A percentile compares a stretch with the other conserved stretches of the same genome.
Conservation (phyloP, 1,284 basidiomycete genomes). For the Athelia sp. region DNA sequence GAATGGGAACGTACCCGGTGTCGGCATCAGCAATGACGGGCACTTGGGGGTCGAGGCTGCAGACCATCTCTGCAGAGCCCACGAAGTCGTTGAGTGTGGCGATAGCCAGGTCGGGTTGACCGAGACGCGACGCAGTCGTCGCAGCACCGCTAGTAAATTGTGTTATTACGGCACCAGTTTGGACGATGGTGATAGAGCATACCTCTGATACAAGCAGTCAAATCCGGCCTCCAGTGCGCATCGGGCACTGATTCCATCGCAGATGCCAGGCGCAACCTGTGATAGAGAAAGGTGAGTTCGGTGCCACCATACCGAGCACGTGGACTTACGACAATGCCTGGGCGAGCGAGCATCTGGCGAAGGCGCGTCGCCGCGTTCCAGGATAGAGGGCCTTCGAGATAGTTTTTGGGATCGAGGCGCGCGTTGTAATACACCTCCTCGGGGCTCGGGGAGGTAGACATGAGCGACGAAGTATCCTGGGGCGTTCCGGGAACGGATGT, state of each 20-base stretch:
- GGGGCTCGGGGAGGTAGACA: conserved; percentile 13
- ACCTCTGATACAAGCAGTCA: conserved; percentile 53
- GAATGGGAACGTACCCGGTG: no score
- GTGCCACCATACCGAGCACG: no score
- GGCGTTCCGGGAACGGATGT: no score
- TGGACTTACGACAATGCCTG: conserved; percentile 44
- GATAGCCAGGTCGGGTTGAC: conserved; percentile 76
- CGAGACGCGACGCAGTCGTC: conserved; percentile 64
- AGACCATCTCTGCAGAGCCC: conserved; percentile 60
- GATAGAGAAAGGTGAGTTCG: background rate
- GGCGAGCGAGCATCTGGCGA: conserved; percentile 49
- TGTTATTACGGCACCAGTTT: background rate
- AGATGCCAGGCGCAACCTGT: conserved; percentile 55
- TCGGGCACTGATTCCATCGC: conserved; percentile 57
- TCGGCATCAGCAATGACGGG: conserved; percentile 82
- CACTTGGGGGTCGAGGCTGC: conserved; percentile 52
- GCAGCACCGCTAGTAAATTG: conserved; percentile 41
- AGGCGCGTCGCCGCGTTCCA: conserved; percentile 46
- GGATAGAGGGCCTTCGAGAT: conserved; percentile 44
- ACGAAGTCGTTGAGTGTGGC: conserved; percentile 79
- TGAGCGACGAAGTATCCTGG: background rate
- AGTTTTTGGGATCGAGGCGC: conserved; percentile 47
- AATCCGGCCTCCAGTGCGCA: conserved; percentile 59
- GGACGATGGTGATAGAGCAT: background rate
- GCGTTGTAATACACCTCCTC: conserved; percentile 32